Evolutionary conservation across 371 early-diverging fungal species (phyloP).

Genomic region (Cokeromyces recurvatus): DNA sequence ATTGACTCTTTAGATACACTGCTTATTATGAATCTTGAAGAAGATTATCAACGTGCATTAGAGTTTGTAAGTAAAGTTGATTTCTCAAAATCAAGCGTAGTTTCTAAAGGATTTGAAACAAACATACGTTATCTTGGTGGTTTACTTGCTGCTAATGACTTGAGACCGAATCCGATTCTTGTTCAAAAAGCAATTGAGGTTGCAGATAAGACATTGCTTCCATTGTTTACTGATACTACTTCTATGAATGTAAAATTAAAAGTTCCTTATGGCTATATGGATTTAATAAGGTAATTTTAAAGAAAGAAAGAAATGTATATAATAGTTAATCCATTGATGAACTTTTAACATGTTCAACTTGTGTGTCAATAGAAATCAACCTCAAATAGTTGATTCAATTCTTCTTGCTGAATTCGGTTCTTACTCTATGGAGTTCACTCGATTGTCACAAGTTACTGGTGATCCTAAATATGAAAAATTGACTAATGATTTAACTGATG

Average conservation of each 20-base stretch:
- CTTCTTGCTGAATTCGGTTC: slow-evolving; percentile 79
- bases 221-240: slow-evolving; percentile 54
- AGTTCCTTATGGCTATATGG: slow-evolving; percentile 72
- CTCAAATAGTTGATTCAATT: no score
- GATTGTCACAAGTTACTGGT: slow-evolving; percentile 66
- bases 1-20: slow-evolving; percentile 87
- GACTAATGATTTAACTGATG: slow-evolving; percentile 47
- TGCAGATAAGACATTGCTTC: slow-evolving; percentile 62
- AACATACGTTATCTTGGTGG: slow-evolving; percentile 75
- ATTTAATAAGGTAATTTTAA: slow-evolving; percentile 41
- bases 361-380: background rate
- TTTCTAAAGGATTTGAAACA: slow-evolving; percentile 63
- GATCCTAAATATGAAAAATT: slow-evolving; percentile 51
- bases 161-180: slow-evolving; percentile 53
- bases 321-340: no score
- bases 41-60: slow-evolving; percentile 48
- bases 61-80: slow-evolving; percentile 54
- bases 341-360: no score
- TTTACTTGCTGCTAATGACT: slow-evolving; percentile 56
- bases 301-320: background rate
- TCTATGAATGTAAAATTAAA: slow-evolving; percentile 45
- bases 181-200: slow-evolving; percentile 71
- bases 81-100: slow-evolving; percentile 27
- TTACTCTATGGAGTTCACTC: slow-evolving; percentile 78
- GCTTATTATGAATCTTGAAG: slow-evolving; percentile 68